Evolutionary conservation across 306 rosid species (phyloP).

Genomic region (Cajanus cajan): DNA sequence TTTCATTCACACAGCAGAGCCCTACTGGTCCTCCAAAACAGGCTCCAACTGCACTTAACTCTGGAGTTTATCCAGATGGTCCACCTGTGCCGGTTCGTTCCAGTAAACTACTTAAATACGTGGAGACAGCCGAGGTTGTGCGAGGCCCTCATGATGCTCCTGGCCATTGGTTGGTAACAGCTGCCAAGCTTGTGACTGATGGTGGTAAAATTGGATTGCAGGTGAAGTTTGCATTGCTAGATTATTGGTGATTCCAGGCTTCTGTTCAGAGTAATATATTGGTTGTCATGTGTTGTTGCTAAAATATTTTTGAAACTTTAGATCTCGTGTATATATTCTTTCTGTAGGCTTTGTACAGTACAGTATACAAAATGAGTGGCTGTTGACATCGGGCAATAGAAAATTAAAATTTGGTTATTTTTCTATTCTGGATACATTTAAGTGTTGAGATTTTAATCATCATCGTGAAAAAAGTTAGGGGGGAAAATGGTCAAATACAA

Average conservation of each 20-base stretch:
- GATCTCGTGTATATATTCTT: constrained; percentile 29
- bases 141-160: constrained; percentile 92
- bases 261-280: constrained; percentile 17
- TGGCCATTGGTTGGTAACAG: constrained; percentile 91
- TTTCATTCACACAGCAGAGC: constrained; percentile 81
- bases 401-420: constrained; percentile 22
- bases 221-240: constrained; percentile 88
- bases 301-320: constrained; percentile 20
- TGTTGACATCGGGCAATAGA: constrained; percentile 31
- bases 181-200: constrained; percentile 78
- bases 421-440: not conserved
- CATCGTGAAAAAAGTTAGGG: not conserved
- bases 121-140: constrained; percentile 79
- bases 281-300: constrained; percentile 26
- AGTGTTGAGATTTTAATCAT: not conserved
- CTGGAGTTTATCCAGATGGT: constrained; percentile 85
- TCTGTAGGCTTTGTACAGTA: constrained; percentile 42
- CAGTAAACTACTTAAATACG: constrained; percentile 64
- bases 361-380: constrained; percentile 38
- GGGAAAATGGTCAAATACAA: not conserved
- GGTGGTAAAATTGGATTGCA: constrained; percentile 80
- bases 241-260: constrained; percentile 53
- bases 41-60: constrained; percentile 69
- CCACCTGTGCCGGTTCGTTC: constrained; percentile 72
- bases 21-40: constrained; percentile 60